A percentile compares a stretch with the other conserved stretches of the same genome.
These are phyloP conservation scores for Ophiognomonia clavigignenti-juglandacearum DNA, from an alignment of 2,329 filamentous ascomycete species.

Conservation along the genomic window DNA sequence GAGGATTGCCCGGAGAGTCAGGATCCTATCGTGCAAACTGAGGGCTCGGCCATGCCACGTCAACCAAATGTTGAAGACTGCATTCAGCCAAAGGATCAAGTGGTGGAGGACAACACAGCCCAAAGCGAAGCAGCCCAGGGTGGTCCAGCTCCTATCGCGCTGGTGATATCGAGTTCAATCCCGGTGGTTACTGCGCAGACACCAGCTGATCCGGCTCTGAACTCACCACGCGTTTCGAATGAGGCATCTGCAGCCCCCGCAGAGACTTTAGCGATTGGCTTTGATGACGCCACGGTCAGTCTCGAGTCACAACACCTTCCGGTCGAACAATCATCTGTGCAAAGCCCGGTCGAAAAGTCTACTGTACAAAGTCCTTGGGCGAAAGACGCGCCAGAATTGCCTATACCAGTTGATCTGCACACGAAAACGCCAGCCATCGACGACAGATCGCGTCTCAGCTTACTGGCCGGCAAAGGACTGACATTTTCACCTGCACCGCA, in stretches of 20 bases:
- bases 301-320: background rate
- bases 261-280: background rate
- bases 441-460: constrained; percentile 1
- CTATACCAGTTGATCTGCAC: constrained; percentile 5
- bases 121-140: background rate
- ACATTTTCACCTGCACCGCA: constrained; percentile 23
- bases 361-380: constrained; percentile 5
- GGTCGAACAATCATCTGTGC: background rate
- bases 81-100: background rate
- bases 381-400: background rate
- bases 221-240: too few relatives aligned
- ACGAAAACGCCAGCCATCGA: constrained; percentile 11
- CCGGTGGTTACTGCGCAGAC: too few relatives aligned
- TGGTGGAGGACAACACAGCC: background rate
- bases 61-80: background rate
- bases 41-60: background rate
- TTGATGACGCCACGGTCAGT: background rate
- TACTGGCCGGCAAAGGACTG: constrained; percentile 2
- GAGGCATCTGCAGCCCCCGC: background rate
- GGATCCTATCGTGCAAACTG: background rate
- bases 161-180: too few relatives aligned
- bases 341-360: constrained; percentile 1
- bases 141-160: background rate
- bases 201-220: background rate
- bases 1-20: background rate